A percentile compares a stretch with the other conserved stretches of the same genome.
Conservation (phyloP, 2,329 filamentous ascomycete species). For the Botrytis paeoniae region DNA sequence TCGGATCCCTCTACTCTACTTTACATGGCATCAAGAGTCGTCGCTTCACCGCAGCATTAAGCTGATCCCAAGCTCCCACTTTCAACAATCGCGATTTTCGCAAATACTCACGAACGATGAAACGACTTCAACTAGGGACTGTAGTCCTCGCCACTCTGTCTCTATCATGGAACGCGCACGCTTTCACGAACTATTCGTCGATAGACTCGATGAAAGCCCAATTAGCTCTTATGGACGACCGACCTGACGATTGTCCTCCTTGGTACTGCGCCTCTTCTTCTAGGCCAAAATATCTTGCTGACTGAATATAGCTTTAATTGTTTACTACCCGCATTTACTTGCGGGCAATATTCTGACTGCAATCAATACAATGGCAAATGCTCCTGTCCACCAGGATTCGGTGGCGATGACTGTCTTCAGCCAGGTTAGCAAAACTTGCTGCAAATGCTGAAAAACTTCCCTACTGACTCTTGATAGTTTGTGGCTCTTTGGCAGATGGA, state of each 20-base stretch:
- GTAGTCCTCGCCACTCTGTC: slow-evolving; percentile 38
- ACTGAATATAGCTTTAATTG: slow-evolving; percentile 79
- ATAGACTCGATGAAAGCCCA: slow-evolving; percentile 61
- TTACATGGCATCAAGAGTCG: slow-evolving; percentile 17
- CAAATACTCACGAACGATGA: slow-evolving; percentile 26
- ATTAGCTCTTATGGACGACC: slow-evolving; percentile 68
- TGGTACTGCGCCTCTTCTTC: slow-evolving; percentile 51
- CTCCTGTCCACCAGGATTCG: slow-evolving; percentile 86
- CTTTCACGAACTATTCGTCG: slow-evolving; percentile 56
- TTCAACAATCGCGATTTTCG: slow-evolving; percentile 19
- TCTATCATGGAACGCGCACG: slow-evolving; percentile 43
- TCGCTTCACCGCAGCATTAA: slow-evolving; percentile 17
- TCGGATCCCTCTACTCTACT: neutral
- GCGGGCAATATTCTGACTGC: slow-evolving; percentile 85
- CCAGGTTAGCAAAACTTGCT: slow-evolving; percentile 54
- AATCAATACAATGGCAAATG: slow-evolving; percentile 91
- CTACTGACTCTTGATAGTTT: slow-evolving; percentile 51
- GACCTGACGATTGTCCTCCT: slow-evolving; percentile 74
- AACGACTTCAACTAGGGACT: slow-evolving; percentile 26
- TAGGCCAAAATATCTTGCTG: slow-evolving; percentile 17
- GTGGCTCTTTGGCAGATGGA: slow-evolving; percentile 81
- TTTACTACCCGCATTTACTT: slow-evolving; percentile 86
- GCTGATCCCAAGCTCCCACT: slow-evolving; percentile 22
- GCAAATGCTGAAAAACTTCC: neutral
- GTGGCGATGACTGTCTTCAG: slow-evolving; percentile 86